Conservation (phyloP, 257 asterid species). For the Jacaranda mimosifolia region DNA sequence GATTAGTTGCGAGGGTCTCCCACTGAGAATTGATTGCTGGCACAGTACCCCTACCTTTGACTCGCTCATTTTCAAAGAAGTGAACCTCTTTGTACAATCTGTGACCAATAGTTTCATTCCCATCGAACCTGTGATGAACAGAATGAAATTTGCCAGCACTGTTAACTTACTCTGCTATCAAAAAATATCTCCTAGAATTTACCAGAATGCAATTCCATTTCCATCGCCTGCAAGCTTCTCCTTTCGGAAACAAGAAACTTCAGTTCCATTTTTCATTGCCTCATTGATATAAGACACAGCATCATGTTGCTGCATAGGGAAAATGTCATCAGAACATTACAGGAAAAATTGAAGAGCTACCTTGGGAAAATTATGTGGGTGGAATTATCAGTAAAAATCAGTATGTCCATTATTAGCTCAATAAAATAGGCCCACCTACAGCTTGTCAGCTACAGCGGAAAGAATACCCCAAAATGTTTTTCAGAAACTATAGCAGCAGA, state of each 20-base stretch:
- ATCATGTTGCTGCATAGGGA: conserved; percentile 76
- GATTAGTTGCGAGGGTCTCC: conserved; percentile 90
- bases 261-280: conserved; percentile 56
- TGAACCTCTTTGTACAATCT: conserved; percentile 84
- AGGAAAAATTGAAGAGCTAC: conserved; percentile 15
- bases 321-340: conserved; percentile 22
- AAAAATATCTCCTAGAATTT: conserved; percentile 27
- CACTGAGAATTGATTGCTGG: conserved; percentile 59
- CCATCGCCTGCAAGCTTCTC: conserved; percentile 77
- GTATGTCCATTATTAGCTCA: conserved; percentile 4
- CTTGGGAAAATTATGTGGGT: conserved; percentile 10
- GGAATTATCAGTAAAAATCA: conserved; percentile 17
- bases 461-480: conserved; percentile 5
- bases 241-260: conserved; percentile 61
- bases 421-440: conserved; percentile 14
- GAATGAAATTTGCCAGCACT: conserved; percentile 28
- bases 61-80: conserved; percentile 38
- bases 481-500: conserved; percentile 17
- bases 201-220: conserved; percentile 75
- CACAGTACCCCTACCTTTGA: conserved; percentile 41
- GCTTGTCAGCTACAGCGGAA: background rate
- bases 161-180: conserved; percentile 21
- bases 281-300: conserved; percentile 63
- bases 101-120: conserved; percentile 66
- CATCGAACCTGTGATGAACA: conserved; percentile 78